A percentile compares a stretch with the other conserved stretches of the same genome.
phyloP scores from a whole-genome alignment of 768 basidiomycete species.

The Rossbeevera mucosa region DNA sequence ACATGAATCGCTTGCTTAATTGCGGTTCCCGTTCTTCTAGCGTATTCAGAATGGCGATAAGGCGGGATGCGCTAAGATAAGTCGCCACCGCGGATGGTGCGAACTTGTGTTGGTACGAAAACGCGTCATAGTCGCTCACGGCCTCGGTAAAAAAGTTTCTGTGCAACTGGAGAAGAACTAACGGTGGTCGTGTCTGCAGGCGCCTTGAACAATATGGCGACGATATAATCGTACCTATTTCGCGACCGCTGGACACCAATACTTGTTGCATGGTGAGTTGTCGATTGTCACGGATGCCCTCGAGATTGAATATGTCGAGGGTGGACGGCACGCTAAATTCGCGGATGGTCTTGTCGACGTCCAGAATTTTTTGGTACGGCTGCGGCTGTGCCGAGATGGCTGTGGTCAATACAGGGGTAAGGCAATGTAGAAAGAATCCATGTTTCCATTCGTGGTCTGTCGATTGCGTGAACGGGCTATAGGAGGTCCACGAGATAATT shows the following conservation, averaged over 20 bases:
- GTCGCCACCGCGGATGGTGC: conserved; percentile 71
- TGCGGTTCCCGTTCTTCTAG: conserved; percentile 57
- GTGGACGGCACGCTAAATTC: conserved; percentile 51
- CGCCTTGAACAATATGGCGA: conserved; percentile 1
- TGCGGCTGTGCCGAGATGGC: conserved; percentile 51
- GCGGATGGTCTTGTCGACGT: conserved; percentile 51
- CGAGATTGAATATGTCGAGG: conserved; percentile 41
- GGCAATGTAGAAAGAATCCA: conserved; percentile 56
- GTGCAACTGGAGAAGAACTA: conserved; percentile 66
- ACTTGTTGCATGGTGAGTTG: conserved; percentile 64
- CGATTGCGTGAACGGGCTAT: conserved; percentile 10
- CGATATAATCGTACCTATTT: conserved; percentile 47
- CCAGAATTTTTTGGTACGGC: conserved; percentile 47
- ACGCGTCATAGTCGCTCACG: conserved; percentile 48
- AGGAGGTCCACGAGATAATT: conserved; percentile 3
- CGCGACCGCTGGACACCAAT: conserved; percentile 54
- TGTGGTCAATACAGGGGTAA: conserved; percentile 58
- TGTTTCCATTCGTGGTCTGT: conserved; percentile 72
- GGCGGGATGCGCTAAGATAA: conserved; percentile 52
- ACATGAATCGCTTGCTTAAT: conserved; percentile 59
- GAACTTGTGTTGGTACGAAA: conserved; percentile 56
- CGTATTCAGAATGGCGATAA: conserved; percentile 54
- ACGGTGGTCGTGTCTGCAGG: conserved; percentile 5
- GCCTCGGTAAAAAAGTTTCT: conserved; percentile 64
- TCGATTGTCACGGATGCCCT: conserved; percentile 39